These are phyloP conservation scores for Backusella morwellensis DNA, from an alignment of 192 early-diverging fungal species.

Conservation along the genomic window DNA sequence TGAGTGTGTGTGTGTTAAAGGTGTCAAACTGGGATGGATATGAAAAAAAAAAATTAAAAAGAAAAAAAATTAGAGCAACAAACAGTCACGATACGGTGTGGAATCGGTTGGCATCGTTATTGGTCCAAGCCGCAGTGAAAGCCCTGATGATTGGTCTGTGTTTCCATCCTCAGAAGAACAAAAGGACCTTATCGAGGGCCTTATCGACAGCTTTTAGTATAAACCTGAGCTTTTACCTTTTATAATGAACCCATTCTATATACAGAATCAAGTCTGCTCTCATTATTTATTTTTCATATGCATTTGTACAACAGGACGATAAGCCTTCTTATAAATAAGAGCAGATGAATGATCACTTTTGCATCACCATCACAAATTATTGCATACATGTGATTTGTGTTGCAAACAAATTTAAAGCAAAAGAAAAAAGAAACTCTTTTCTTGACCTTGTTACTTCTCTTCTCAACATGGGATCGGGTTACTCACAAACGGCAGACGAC, in stretches of 20 bases:
- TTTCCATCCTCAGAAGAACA: not conserved
- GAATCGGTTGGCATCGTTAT: not conserved
- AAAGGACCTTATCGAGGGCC: too few relatives aligned
- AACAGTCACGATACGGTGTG: not conserved
- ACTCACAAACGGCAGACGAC: slow-evolving; percentile 19
- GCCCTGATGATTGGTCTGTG: not conserved
- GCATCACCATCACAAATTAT: not conserved
- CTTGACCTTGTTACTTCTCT: not conserved
- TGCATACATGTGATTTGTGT: slow-evolving; percentile 9
- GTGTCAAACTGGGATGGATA: not conserved
- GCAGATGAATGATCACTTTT: not conserved
- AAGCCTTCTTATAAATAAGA: not conserved
- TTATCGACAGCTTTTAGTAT: too few relatives aligned
- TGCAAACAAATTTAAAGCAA: not conserved
- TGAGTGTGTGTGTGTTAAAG: not conserved
- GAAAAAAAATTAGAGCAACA: not conserved
- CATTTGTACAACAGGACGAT: too few relatives aligned
- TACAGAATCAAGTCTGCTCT: not conserved
- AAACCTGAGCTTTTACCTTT: not conserved
- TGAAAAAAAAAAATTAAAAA: not conserved
- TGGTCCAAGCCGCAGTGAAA: not conserved
- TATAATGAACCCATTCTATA: not conserved
- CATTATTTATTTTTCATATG: too few relatives aligned
- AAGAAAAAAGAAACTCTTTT: not conserved
- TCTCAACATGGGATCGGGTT: not conserved